Evolutionary conservation across 73 alveolate species (phyloP).

Genomic region (Paramecium primaurelia): DNA sequence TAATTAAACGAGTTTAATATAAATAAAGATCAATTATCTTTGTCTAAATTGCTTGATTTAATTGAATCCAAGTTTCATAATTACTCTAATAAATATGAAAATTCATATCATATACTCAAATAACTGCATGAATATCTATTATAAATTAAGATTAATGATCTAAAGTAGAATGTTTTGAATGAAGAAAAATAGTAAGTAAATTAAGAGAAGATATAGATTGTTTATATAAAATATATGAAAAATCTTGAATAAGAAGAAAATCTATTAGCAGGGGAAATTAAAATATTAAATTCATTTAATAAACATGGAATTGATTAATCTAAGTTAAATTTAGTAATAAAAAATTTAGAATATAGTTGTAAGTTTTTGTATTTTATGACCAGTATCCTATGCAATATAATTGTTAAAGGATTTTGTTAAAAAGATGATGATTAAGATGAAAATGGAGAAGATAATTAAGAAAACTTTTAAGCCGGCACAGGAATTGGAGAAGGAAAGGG

Average conservation of each 20-base stretch:
- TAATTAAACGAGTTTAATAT: not conserved
- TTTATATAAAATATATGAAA: not conserved
- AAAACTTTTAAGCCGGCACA: slow-evolving; percentile 30
- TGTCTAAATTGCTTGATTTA: not conserved
- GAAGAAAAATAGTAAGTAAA: not conserved
- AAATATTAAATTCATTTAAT: not conserved
- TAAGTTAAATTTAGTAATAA: not conserved
- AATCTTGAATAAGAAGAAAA: not conserved
- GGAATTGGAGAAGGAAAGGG: slow-evolving; percentile 60
- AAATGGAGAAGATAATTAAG: slow-evolving; percentile 44
- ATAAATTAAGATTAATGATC: not conserved
- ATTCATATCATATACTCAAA: not conserved
- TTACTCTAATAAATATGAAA: not conserved
- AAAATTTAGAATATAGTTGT: slow-evolving; percentile 13
- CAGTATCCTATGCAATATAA: not conserved
- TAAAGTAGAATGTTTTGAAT: not conserved
- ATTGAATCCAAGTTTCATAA: not conserved
- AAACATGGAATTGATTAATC: not conserved
- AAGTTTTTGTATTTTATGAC: slow-evolving; percentile 41
- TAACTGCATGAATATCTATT: not conserved
- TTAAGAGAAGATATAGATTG: not conserved
- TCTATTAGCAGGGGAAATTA: not conserved
- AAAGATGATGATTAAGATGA: slow-evolving; percentile 41
- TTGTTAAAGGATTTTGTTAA: slow-evolving; percentile 51
- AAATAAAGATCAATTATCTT: not conserved